Conservation (phyloP, 208 protist genomes). For the Crithidia acanthocephali region DNA sequence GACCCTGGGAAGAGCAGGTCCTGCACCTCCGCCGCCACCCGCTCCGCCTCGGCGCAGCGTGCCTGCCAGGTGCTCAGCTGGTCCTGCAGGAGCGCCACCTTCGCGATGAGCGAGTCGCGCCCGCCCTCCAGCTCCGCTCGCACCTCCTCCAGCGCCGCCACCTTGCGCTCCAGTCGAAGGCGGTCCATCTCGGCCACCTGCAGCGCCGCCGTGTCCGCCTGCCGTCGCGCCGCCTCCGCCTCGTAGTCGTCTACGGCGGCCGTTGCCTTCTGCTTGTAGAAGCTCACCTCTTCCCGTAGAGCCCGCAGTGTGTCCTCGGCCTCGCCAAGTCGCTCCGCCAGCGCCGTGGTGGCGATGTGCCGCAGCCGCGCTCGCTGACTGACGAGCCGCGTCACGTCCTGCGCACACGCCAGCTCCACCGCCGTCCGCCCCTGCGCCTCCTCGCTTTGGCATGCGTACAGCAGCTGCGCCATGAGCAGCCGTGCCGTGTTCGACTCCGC, state of each 20-base stretch:
- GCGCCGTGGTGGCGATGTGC: constrained; percentile 6
- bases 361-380: constrained; percentile 17
- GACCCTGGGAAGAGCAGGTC: constrained; percentile 20
- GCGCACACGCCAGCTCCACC: constrained; percentile 39
- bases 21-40: constrained; percentile 32
- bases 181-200: constrained; percentile 39
- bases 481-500: background rate
- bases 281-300: constrained; percentile 34
- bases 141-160: constrained; percentile 36
- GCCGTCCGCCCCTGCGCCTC: constrained; percentile 36
- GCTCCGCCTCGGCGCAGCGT: constrained; percentile 38
- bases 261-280: constrained; percentile 29
- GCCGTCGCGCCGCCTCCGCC: constrained; percentile 18
- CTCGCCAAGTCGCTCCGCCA: constrained; percentile 29
- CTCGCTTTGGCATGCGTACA: constrained; percentile 38
- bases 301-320: constrained; percentile 15
- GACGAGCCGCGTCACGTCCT: constrained; percentile 19
- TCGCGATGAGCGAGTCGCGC: constrained; percentile 50
- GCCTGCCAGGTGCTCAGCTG: constrained; percentile 27
- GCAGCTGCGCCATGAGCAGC: constrained; percentile 23
- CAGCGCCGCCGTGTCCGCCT: constrained; percentile 32
- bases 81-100: constrained; percentile 46
- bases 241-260: constrained; percentile 33
- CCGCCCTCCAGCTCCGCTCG: constrained; percentile 35
- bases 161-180: constrained; percentile 44